These are phyloP conservation scores for Hortaea sp. DNA, from an alignment of 2,329 filamentous ascomycete genomes.

Conservation along the genomic window DNA sequence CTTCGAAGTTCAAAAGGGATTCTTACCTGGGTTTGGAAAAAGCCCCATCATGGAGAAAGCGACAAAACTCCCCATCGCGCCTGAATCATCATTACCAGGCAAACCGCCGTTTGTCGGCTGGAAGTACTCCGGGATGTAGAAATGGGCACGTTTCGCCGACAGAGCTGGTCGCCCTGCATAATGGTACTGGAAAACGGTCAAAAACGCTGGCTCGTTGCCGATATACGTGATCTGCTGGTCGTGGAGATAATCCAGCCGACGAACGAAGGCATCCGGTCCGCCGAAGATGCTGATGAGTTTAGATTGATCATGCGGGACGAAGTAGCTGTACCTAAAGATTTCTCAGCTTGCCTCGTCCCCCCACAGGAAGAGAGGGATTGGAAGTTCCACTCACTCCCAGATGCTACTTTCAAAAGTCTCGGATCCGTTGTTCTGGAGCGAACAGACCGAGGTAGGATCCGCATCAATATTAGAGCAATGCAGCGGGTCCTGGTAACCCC, in stretches of 20 bases:
- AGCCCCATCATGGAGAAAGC: constrained; percentile 60
- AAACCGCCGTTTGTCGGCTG: constrained; percentile 45
- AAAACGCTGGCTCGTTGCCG: constrained; percentile 52
- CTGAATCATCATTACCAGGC: constrained; percentile 61
- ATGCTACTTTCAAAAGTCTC: constrained; percentile 64
- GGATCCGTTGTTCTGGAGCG: constrained; percentile 38
- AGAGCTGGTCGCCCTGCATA: constrained; percentile 54
- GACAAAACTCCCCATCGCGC: constrained; percentile 62
- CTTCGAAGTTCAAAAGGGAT: constrained; percentile 39
- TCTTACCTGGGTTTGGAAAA: constrained; percentile 54
- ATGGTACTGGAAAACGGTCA: constrained; percentile 51
- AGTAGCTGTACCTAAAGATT: constrained; percentile 46
- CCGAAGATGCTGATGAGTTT: constrained; percentile 43
- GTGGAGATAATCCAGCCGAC: constrained; percentile 53
- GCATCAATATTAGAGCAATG: constrained; percentile 32
- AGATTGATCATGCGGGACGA: constrained; percentile 53
- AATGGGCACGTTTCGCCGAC: constrained; percentile 48
- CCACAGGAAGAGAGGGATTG: neutral
- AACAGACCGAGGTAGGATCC: constrained; percentile 25
- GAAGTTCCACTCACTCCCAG: constrained; percentile 41
- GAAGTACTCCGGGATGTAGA: constrained; percentile 52
- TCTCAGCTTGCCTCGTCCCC: neutral
- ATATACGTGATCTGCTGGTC: constrained; percentile 44
- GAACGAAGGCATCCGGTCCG: constrained; percentile 45
- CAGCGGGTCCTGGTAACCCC: constrained; percentile 43